Base-by-base conservation (phyloP, 2,329 filamentous ascomycete genomes). In the Cladosporium oxysporum region DNA sequence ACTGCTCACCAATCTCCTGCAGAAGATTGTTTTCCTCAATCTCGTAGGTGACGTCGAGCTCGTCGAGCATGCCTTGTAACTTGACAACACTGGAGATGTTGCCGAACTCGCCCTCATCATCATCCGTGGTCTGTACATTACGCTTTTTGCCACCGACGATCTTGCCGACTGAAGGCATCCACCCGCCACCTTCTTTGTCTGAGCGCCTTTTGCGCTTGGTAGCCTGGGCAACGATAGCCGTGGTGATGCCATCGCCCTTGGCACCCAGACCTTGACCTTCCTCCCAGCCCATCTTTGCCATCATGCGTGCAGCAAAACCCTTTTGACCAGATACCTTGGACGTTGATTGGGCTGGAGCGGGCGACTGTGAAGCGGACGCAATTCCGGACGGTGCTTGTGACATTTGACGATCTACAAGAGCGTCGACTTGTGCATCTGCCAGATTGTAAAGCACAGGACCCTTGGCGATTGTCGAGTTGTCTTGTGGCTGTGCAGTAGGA, bases 1-100 rank as follows among this genome's bases (percentile, higher is more conserved):
- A 97, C 76, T 96, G 92, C 74, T 97, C 92, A 7, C 95, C 95
- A 78, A 99, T 97, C 77, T 97, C 93, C 80, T 98, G 94, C 71
- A 94, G 89, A 60, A 99, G 81, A 63, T 84, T 84, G 37, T 87
- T 84, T 14, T 83, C 80, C 66, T 89, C 86, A 58, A 97, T 87
- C 77, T 97, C 94, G n/a, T 83, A 84, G 66, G 90, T 86, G 53
- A 97, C 80, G 75, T 97, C 85, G 83, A 98, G 88, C 6, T 90
- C 91, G 68, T 95, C 88, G 1, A 98, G 85, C 91, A 98, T 97
- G 59, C 91, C 89, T 62, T 86, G 85, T 21, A 97, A 80, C 55
- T 96, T 88, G 60, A 98, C 86, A 21, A 98, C 94, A 69, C 91
- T 87, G 67, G 89, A 92, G 86, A 94, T 92, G 64, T 83, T 78